Evolutionary conservation across 2,329 filamentous ascomycete species (phyloP).

Genomic region (Trichoderma koningii): DNA sequence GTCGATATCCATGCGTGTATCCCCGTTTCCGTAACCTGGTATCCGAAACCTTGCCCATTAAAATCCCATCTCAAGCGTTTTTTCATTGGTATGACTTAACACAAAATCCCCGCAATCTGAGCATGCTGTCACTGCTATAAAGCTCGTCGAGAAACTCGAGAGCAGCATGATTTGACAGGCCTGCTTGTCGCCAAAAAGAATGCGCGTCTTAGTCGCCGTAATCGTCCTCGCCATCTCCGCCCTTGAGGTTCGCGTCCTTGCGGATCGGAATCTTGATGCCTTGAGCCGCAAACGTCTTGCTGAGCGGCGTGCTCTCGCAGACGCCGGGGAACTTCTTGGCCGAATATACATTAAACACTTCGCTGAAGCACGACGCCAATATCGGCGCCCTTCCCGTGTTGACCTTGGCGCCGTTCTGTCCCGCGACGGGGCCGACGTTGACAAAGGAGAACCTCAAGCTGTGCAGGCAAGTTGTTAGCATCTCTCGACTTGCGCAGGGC

Average conservation of each 20-base stretch:
- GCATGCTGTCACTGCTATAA: background rate
- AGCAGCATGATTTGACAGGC: background rate
- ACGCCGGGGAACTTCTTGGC: constrained; percentile 99
- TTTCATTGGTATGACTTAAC: background rate
- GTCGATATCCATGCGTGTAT: no score
- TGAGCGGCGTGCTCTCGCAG: constrained; percentile 87
- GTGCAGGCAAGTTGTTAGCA: constrained; percentile 32
- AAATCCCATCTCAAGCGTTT: background rate
- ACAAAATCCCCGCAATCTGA: background rate
- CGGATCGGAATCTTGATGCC: constrained; percentile 96
- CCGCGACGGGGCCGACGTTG: constrained; percentile 66
- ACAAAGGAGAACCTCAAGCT: constrained; percentile 75
- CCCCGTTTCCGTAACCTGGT: background rate
- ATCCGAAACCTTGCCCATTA: background rate
- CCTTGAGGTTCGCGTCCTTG: constrained; percentile 70
- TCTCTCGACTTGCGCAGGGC: background rate
- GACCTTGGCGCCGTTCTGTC: constrained; percentile 47
- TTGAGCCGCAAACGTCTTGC: constrained; percentile 89
- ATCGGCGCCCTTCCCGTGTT: constrained; percentile 79
- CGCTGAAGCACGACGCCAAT: constrained; percentile 81
- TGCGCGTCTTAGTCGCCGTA: constrained; percentile 37
- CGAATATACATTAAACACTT: constrained; percentile 89
- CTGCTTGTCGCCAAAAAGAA: background rate
- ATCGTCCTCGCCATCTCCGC: constrained; percentile 57
- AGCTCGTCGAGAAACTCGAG: background rate